phyloP scores from a whole-genome alignment of 2,329 filamentous ascomycete species.

The Phyllosticta capitalensis region DNA sequence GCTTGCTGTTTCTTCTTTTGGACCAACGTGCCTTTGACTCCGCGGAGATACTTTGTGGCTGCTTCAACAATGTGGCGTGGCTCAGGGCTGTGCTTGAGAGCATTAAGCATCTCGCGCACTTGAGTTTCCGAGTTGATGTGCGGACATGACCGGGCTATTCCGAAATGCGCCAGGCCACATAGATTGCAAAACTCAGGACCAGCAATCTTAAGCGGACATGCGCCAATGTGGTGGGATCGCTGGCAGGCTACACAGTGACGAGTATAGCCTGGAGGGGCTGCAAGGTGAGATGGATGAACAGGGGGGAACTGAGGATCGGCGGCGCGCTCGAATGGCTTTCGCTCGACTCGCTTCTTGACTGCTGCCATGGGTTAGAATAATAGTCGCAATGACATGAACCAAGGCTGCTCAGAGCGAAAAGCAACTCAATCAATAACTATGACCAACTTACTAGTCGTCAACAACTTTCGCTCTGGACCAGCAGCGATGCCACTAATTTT shows the following conservation, averaged over 20 bases:
- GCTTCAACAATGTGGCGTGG: slow-evolving; percentile 41
- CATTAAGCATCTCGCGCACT: slow-evolving; percentile 54
- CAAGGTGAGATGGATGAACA: slow-evolving; percentile 20
- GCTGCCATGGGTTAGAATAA: neutral
- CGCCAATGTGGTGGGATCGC: slow-evolving; percentile 45
- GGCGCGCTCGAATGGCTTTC: slow-evolving; percentile 24
- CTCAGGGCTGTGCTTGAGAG: slow-evolving; percentile 51
- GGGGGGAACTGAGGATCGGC: slow-evolving; percentile 17
- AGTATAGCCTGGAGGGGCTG: slow-evolving; percentile 14
- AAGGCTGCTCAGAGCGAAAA: neutral
- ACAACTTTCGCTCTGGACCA: neutral
- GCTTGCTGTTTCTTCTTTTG: slow-evolving; percentile 38
- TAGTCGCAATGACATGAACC: neutral
- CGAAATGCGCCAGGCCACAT: slow-evolving; percentile 54
- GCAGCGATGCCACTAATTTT: slow-evolving; percentile 1
- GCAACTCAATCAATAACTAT: neutral
- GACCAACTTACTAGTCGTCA: slow-evolving; percentile 1
- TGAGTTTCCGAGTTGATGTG: slow-evolving; percentile 54
- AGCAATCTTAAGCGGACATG: slow-evolving; percentile 50
- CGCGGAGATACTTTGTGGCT: slow-evolving; percentile 48
- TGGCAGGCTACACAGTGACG: slow-evolving; percentile 45
- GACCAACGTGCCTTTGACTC: slow-evolving; percentile 47
- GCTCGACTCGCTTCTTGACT: neutral
- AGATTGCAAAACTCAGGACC: slow-evolving; percentile 54
- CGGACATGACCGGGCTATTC: slow-evolving; percentile 47